Evolutionary conservation across 768 basidiomycete genomes (phyloP).

Genomic region (Galerina sulciceps): DNA sequence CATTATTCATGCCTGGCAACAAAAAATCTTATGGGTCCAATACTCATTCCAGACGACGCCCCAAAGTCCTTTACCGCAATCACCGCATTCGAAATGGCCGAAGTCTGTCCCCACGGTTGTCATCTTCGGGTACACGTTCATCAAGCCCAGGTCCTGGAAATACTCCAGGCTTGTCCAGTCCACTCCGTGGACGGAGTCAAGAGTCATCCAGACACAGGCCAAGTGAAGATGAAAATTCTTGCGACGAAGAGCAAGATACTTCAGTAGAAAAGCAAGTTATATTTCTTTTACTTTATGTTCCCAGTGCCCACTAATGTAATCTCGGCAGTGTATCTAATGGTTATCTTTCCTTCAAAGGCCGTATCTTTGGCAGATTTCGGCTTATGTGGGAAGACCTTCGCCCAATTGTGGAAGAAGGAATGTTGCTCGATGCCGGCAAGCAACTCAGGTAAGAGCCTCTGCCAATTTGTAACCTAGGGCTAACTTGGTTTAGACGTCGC

Average conservation of each 20-base stretch:
- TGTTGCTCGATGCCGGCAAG: slow-evolving; percentile 1
- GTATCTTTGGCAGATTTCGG: not conserved
- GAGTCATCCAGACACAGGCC: not conserved
- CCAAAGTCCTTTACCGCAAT: not conserved
- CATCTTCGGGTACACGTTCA: not conserved
- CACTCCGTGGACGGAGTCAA: not conserved
- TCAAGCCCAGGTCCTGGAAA: not conserved
- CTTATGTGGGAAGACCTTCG: slow-evolving; percentile 3
- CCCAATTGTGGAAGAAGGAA: slow-evolving; percentile 6
- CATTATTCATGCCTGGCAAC: not conserved
- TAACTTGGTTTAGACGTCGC: not conserved
- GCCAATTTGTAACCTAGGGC: not conserved
- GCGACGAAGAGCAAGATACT: not conserved
- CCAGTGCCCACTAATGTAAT: no score
- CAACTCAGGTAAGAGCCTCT: not conserved
- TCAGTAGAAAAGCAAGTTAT: not conserved
- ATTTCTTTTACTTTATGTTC: no score
- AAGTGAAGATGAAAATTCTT: not conserved
- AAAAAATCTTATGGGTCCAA: not conserved
- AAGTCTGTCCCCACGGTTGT: not conserved
- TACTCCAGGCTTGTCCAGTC: not conserved
- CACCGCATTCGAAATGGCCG: not conserved
- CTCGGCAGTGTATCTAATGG: not conserved
- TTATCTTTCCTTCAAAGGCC: not conserved
- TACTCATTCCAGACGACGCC: not conserved